A percentile compares a stretch with the other conserved stretches of the same genome.
Conservation (phyloP, 2,329 filamentous ascomycete genomes). For the Colletotrichum paranaense region DNA sequence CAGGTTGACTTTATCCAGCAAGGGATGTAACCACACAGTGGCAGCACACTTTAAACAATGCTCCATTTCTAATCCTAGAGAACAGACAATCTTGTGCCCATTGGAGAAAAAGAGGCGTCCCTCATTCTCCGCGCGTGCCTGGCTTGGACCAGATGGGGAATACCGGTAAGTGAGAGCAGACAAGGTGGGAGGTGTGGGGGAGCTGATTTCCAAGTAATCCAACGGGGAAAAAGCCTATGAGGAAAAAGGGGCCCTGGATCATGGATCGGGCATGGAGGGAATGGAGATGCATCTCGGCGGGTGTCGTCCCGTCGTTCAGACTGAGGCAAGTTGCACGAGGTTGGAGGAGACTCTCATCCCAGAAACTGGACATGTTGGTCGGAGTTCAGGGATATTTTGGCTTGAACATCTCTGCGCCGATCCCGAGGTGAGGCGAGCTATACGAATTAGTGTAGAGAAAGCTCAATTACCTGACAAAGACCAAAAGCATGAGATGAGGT, state of each 20-base stretch:
- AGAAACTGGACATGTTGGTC: neutral
- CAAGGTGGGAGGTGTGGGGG: neutral
- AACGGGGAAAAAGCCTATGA: no score
- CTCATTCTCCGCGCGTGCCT: conserved; percentile 14
- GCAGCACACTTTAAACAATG: no score
- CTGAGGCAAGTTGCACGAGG: neutral
- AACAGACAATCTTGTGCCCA: neutral
- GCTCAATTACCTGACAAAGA: neutral
- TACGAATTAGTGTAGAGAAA: neutral
- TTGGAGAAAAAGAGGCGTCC: conserved; percentile 32
- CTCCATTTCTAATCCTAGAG: no score
- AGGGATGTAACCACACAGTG: conserved; percentile 11
- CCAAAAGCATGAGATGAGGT: neutral
- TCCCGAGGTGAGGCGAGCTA: neutral
- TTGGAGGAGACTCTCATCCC: conserved; percentile 4
- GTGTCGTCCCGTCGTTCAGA: conserved; percentile 36
- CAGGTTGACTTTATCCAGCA: neutral
- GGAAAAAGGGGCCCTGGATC: neutral
- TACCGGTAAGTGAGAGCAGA: neutral
- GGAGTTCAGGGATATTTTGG: neutral
- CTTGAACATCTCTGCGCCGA: neutral
- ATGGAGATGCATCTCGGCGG: conserved; percentile 42
- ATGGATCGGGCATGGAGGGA: neutral
- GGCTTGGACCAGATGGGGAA: neutral
- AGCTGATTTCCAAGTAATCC: neutral